Evolutionary conservation across 306 rosid genomes (phyloP).

Genomic region (Quercus agrifolia): DNA sequence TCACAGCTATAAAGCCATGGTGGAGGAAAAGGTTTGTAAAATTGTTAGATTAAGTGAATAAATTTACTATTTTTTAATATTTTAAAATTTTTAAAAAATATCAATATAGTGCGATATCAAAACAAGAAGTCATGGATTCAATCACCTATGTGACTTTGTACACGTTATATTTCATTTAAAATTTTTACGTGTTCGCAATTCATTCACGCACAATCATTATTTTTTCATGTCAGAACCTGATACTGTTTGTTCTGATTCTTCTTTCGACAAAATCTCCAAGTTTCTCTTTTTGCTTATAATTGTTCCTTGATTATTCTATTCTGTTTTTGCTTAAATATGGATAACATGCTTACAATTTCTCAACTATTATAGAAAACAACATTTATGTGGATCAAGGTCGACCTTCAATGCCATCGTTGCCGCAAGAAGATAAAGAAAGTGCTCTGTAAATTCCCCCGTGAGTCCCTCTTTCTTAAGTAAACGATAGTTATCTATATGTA

Average conservation of each 20-base stretch:
- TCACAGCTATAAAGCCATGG: conserved; percentile 14
- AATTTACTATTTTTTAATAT: too few species aligned
- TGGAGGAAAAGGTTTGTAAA: conserved; percentile 35
- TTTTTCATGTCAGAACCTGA: conserved; percentile 6
- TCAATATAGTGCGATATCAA: too few species aligned
- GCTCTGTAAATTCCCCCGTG: conserved; percentile 72
- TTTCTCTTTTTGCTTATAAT: background rate
- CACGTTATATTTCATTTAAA: too few species aligned
- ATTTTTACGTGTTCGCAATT: background rate
- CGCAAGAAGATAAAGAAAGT: conserved; percentile 72
- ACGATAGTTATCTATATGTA: background rate
- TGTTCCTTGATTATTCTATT: background rate
- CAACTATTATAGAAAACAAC: conserved; percentile 37
- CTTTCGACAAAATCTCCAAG: background rate
- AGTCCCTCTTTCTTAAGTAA: conserved; percentile 26
- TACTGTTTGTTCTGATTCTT: background rate
- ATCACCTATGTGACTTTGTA: background rate
- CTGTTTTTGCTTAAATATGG: background rate
- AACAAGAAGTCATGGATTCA: too few species aligned
- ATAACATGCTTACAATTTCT: background rate
- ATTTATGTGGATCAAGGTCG: conserved; percentile 62
- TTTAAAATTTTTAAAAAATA: too few species aligned
- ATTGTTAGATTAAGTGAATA: too few species aligned
- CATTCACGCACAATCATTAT: background rate
- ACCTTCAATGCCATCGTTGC: conserved; percentile 68